phyloP scores from a whole-genome alignment of 2,329 filamentous ascomycete genomes.

The Colletotrichum spinosum region DNA sequence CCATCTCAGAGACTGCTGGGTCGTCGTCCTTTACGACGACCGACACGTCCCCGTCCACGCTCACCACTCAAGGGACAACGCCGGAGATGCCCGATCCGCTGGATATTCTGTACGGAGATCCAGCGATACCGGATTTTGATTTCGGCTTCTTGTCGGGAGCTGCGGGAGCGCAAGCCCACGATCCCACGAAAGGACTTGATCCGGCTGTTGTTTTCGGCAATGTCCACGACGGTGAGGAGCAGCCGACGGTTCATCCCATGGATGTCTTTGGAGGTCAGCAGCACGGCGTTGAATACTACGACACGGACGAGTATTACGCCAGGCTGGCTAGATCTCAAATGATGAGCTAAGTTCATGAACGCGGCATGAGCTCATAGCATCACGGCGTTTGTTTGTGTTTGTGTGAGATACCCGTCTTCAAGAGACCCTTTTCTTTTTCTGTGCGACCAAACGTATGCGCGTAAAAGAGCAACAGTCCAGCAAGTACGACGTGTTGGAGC shows the following conservation, averaged over 20 bases:
- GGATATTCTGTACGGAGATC: slow-evolving; percentile 18
- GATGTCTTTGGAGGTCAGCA: slow-evolving; percentile 1
- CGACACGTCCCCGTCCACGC: slow-evolving; percentile 28
- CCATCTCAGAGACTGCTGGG: neutral
- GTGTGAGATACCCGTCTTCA: too few relatives aligned
- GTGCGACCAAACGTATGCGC: too few relatives aligned
- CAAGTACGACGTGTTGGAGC: too few relatives aligned
- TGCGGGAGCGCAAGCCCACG: neutral
- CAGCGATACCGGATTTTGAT: slow-evolving; percentile 27
- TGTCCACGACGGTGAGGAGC: neutral
- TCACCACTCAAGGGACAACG: slow-evolving; percentile 21
- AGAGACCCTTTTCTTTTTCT: too few relatives aligned
- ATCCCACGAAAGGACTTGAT: neutral
- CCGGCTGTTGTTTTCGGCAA: neutral
- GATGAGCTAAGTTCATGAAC: too few relatives aligned
- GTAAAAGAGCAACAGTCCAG: too few relatives aligned
- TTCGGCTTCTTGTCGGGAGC: slow-evolving; percentile 13
- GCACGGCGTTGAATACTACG: neutral
- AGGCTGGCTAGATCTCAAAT: too few relatives aligned
- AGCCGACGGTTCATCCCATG: slow-evolving; percentile 13
- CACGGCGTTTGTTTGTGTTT: too few relatives aligned
- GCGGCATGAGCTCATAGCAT: too few relatives aligned
- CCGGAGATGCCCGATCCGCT: slow-evolving; percentile 30
- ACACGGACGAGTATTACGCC: neutral
- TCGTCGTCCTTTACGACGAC: slow-evolving; percentile 2